Percentiles rank a stretch among this genome's conserved stretches.
Evolutionary conservation across 257 asterid genomes (phyloP).

Genomic region (Lycium ferocissimum): DNA sequence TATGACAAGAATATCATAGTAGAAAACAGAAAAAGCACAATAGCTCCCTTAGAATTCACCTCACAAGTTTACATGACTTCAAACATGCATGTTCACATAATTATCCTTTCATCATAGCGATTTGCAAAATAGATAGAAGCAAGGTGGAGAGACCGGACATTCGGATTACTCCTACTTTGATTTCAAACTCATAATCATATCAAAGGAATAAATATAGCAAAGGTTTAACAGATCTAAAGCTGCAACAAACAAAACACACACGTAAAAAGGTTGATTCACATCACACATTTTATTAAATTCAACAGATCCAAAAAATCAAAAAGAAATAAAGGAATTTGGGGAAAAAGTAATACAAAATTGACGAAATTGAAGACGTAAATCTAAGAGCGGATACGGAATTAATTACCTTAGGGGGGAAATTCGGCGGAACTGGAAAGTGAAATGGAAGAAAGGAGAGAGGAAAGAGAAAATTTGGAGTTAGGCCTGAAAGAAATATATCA

Average conservation of each 20-base stretch:
- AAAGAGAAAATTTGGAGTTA: background rate
- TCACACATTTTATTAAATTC: background rate
- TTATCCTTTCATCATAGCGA: background rate
- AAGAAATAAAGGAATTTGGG: background rate
- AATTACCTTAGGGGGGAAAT: background rate
- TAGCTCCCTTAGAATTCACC: background rate
- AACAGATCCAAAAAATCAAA: slow-evolving; percentile 4
- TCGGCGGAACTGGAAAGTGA: slow-evolving; percentile 16
- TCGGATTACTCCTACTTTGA: background rate
- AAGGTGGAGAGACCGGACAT: background rate
- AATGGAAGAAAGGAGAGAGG: background rate
- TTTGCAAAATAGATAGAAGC: background rate
- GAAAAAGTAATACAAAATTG: background rate
- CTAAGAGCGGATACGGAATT: background rate
- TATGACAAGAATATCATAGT: background rate
- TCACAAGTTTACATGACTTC: background rate
- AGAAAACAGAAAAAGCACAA: background rate
- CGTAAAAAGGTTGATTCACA: background rate
- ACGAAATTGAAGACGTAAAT: background rate
- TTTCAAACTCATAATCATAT: background rate
- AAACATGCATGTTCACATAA: background rate
- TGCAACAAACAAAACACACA: background rate
- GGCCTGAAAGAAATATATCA: background rate
- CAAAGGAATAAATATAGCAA: background rate
- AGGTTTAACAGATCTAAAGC: background rate